phyloP scores from a whole-genome alignment of 1,284 basidiomycete species.

The Flammula alnicola region DNA sequence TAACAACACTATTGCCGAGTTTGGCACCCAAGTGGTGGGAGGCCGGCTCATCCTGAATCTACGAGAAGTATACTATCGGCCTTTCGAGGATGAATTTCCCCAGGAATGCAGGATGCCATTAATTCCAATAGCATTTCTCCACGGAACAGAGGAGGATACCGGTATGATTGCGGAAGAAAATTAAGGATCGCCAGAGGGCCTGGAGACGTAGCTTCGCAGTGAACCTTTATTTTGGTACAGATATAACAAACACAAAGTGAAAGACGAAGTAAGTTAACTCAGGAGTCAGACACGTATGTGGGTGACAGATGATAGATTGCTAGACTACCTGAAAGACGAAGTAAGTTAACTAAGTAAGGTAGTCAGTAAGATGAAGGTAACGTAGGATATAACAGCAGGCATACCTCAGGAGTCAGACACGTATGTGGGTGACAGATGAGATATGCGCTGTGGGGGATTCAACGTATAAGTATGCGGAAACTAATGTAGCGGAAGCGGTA shows the following conservation, averaged over 20 bases:
- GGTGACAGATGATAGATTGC: conserved; percentile 1
- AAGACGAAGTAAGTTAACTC: conserved; percentile 3
- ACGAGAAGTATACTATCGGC: too few species aligned
- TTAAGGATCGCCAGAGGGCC: too few species aligned
- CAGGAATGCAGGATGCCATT: too few species aligned
- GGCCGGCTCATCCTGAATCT: too few species aligned
- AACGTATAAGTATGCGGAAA: neutral
- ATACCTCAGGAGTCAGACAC: conserved; percentile 3
- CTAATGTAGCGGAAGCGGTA: neutral
- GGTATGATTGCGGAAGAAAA: too few species aligned
- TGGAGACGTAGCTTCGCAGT: too few species aligned
- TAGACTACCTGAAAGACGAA: conserved; percentile 1
- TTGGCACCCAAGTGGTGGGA: too few species aligned
- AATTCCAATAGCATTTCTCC: too few species aligned
- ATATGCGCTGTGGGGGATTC: neutral
- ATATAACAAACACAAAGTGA: conserved; percentile 1
- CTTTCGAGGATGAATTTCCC: too few species aligned
- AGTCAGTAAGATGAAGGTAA: neutral
- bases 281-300: conserved; percentile 1
- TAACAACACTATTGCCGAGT: too few species aligned
- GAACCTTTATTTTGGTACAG: too few species aligned
- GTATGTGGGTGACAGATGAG: conserved; percentile 3
- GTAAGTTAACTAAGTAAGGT: neutral
- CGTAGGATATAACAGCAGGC: neutral
- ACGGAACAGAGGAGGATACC: too few species aligned